Percentiles rank a stretch among this genome's conserved stretches.
These are phyloP conservation scores for Stenocarpella maydis DNA, from an alignment of 2,329 filamentous ascomycete species.

Conservation along the genomic window DNA sequence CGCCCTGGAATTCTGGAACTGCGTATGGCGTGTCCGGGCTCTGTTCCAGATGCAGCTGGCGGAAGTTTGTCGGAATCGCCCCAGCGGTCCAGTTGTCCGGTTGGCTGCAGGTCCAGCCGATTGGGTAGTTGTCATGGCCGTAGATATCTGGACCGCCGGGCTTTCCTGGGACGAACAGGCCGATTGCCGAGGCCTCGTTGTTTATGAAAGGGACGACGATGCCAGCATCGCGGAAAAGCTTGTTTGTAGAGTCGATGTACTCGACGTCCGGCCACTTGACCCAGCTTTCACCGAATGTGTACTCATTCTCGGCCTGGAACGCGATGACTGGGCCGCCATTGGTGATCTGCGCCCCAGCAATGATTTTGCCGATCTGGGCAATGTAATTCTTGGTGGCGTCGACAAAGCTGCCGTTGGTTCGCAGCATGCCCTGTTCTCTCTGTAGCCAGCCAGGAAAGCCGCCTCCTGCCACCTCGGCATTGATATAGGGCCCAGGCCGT, in stretches of 20 bases:
- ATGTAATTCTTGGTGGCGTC: slow-evolving; percentile 71
- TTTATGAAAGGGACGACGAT: slow-evolving; percentile 78
- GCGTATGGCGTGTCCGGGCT: slow-evolving; percentile 73
- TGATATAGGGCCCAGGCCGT: slow-evolving; percentile 77
- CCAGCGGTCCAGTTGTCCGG: slow-evolving; percentile 67
- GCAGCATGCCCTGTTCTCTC: slow-evolving; percentile 68
- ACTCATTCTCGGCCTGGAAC: slow-evolving; percentile 85
- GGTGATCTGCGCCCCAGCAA: slow-evolving; percentile 81
- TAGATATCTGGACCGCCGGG: slow-evolving; percentile 69
- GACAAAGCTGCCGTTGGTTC: slow-evolving; percentile 71
- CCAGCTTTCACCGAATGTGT: slow-evolving; percentile 60
- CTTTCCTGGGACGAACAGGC: slow-evolving; percentile 70
- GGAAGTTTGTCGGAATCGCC: slow-evolving; percentile 64
- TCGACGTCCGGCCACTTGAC: slow-evolving; percentile 68
- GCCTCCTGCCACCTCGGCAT: slow-evolving; percentile 78
- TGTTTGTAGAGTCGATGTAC: slow-evolving; percentile 76
- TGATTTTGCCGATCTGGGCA: slow-evolving; percentile 66
- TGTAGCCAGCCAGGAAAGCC: slow-evolving; percentile 85
- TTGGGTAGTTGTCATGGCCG: slow-evolving; percentile 71
- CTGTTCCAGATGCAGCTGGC: slow-evolving; percentile 61
- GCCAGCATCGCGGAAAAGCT: slow-evolving; percentile 72
- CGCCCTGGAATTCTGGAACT: slow-evolving; percentile 69
- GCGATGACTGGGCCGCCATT: slow-evolving; percentile 83
- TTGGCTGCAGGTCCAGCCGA: slow-evolving; percentile 61
- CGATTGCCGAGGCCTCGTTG: slow-evolving; percentile 72